A percentile compares a stretch with the other conserved stretches of the same genome.
Conservation (phyloP, 2,329 filamentous ascomycete genomes). For the Bipolaris oryzae region DNA sequence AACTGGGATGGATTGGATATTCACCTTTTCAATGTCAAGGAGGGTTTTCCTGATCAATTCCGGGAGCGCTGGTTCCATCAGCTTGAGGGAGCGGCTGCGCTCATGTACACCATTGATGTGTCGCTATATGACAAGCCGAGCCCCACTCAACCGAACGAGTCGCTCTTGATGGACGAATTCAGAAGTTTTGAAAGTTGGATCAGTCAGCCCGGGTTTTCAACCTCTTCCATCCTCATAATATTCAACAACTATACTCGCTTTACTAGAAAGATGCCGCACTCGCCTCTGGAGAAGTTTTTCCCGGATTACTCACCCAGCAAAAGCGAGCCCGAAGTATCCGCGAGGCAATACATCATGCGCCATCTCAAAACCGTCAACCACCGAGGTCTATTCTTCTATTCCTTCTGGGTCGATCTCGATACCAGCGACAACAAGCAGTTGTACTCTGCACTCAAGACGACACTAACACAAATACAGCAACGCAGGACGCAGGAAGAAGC, state of each 20-base stretch:
- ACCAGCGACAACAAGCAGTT: conserved; percentile 44
- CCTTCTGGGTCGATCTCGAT: conserved; percentile 47
- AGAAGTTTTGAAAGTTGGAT: conserved; percentile 41
- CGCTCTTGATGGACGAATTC: conserved; percentile 40
- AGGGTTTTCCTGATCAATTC: conserved; percentile 40
- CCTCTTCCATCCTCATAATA: conserved; percentile 40
- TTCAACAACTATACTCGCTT: conserved; percentile 47
- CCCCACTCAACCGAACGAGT: conserved; percentile 33
- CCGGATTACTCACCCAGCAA: conserved; percentile 31
- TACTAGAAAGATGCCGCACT: conserved; percentile 38
- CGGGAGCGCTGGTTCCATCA: conserved; percentile 47
- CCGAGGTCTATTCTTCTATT: conserved; percentile 40
- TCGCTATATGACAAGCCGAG: conserved; percentile 43
- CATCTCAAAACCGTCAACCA: conserved; percentile 43
- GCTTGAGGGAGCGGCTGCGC: conserved; percentile 40
- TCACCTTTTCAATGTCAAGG: conserved; percentile 45
- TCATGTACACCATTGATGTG: conserved; percentile 44
- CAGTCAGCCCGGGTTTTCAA: conserved; percentile 35
- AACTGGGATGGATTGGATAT: conserved; percentile 45
- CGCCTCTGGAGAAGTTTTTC: conserved; percentile 39
- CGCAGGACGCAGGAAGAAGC: conserved; percentile 5
- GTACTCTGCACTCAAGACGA: conserved; percentile 45
- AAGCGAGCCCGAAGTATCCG: conserved; percentile 34
- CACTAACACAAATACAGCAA: conserved; percentile 40
- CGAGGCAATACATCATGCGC: conserved; percentile 40